Conservation (phyloP, 768 basidiomycete genomes). For the Megacollybia marginata region DNA sequence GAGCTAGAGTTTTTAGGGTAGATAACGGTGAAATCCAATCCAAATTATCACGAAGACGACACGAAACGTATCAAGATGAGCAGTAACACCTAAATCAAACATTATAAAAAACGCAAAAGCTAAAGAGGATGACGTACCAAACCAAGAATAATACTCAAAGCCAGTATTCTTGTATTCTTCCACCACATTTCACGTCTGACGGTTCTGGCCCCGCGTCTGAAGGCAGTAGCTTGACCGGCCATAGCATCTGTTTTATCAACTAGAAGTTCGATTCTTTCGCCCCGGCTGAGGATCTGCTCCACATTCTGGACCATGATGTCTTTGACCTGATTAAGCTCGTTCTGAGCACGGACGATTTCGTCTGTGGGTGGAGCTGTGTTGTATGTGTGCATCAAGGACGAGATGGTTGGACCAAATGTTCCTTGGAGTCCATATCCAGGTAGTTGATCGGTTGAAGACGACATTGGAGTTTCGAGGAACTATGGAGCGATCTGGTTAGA, state of each 20-base stretch:
- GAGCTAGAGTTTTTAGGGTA: too few species aligned
- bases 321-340: conserved; percentile 85
- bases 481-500: conserved; percentile 17
- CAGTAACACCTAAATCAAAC: too few species aligned
- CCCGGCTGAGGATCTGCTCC: conserved; percentile 89
- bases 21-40: too few species aligned
- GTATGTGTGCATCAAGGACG: conserved; percentile 77
- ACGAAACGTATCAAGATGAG: too few species aligned
- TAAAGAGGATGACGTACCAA: conserved; percentile 37
- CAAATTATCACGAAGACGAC: too few species aligned
- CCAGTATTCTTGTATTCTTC: conserved; percentile 68
- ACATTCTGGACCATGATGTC: conserved; percentile 99
- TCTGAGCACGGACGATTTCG: conserved; percentile 84
- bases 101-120: conserved; percentile 1
- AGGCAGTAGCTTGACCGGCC: conserved; percentile 90
- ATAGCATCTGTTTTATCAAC: conserved; percentile 97
- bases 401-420: conserved; percentile 61
- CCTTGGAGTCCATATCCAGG: conserved; percentile 67
- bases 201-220: conserved; percentile 81
- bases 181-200: conserved; percentile 86
- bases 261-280: conserved; percentile 91
- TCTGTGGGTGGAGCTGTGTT: conserved; percentile 85
- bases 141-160: conserved; percentile 62
- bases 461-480: conserved; percentile 59
- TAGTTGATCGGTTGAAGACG: conserved; percentile 47